Evolutionary conservation across 352 stramenopile species (phyloP).

Genomic region (Pythium dissotocum): DNA sequence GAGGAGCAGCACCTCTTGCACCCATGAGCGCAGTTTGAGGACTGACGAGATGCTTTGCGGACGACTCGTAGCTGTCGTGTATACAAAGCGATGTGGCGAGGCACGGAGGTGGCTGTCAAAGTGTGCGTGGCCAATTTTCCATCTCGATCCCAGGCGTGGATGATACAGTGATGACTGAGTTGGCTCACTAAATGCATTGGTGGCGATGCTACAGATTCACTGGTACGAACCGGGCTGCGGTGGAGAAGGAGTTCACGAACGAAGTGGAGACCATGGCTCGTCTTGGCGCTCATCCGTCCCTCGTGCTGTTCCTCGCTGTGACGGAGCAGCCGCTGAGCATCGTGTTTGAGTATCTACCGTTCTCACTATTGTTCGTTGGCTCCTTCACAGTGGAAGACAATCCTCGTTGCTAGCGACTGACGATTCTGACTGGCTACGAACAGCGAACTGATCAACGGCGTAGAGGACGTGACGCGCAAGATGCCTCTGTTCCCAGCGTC

Average conservation of each 20-base stretch:
- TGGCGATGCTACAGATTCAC: constrained; percentile 43
- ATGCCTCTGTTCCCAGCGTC: constrained; percentile 64
- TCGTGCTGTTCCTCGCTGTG: constrained; percentile 72
- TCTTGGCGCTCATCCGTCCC: constrained; percentile 63
- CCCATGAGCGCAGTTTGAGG: not conserved
- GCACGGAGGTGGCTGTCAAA: constrained; percentile 75
- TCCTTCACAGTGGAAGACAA: not conserved
- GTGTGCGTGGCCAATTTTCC: constrained; percentile 39
- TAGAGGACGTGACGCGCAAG: constrained; percentile 50
- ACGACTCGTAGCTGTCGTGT: constrained; percentile 54
- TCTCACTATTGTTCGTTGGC: constrained; percentile 69
- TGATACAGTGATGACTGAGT: not conserved
- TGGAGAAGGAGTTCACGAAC: constrained; percentile 77
- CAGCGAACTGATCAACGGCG: constrained; percentile 78
- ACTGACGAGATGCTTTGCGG: not conserved
- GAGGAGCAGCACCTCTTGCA: not conserved
- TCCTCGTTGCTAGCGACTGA: not conserved
- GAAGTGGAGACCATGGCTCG: constrained; percentile 73
- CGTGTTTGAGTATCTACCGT: constrained; percentile 75
- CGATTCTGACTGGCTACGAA: not conserved
- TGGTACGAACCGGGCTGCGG: constrained; percentile 36
- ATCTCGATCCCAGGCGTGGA: too few species aligned
- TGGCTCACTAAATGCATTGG: not conserved
- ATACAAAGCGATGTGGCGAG: constrained; percentile 75
- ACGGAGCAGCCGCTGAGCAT: constrained; percentile 59